phyloP scores from a whole-genome alignment of 1,284 basidiomycete species.

The Megacollybia platyphylla region DNA sequence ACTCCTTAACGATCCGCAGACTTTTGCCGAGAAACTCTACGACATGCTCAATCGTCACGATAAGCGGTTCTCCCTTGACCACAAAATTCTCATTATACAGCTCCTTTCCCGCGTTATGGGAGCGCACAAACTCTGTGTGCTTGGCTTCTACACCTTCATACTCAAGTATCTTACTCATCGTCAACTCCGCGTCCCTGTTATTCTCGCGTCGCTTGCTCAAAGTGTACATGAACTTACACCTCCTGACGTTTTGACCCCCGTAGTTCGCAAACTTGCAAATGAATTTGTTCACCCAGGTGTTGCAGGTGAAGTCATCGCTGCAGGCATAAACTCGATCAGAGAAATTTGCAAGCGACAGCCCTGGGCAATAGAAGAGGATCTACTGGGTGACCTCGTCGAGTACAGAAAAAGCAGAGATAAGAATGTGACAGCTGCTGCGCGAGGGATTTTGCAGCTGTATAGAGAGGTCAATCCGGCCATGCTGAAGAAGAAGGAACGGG shows the following conservation, averaged over 20 bases:
- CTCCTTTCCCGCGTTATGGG: conserved; percentile 94
- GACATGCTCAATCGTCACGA: conserved; percentile 80
- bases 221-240: conserved; percentile 94
- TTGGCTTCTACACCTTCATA: conserved; percentile 96
- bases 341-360: conserved; percentile 92
- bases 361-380: conserved; percentile 92
- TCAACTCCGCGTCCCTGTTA: conserved; percentile 88
- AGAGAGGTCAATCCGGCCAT: conserved; percentile 92
- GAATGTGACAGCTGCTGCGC: conserved; percentile 78
- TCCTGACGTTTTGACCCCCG: conserved; percentile 84
- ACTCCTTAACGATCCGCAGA: conserved; percentile 91
- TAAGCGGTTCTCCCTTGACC: conserved; percentile 89
- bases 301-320: conserved; percentile 88
- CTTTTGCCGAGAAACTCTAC: conserved; percentile 91
- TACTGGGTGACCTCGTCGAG: conserved; percentile 86
- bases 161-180: conserved; percentile 90
- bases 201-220: conserved; percentile 91
- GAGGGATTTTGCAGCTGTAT: conserved; percentile 87
- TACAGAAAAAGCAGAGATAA: conserved; percentile 96
- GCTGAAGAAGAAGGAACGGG: conserved; percentile 83
- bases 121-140: conserved; percentile 84
- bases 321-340: conserved; percentile 89
- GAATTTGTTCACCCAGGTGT: conserved; percentile 99
- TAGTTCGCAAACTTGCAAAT: conserved; percentile 84
- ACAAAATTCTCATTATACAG: conserved; percentile 97